phyloP scores from a whole-genome alignment of 441 rosid genomes.

The Gossypium schwendimanii region DNA sequence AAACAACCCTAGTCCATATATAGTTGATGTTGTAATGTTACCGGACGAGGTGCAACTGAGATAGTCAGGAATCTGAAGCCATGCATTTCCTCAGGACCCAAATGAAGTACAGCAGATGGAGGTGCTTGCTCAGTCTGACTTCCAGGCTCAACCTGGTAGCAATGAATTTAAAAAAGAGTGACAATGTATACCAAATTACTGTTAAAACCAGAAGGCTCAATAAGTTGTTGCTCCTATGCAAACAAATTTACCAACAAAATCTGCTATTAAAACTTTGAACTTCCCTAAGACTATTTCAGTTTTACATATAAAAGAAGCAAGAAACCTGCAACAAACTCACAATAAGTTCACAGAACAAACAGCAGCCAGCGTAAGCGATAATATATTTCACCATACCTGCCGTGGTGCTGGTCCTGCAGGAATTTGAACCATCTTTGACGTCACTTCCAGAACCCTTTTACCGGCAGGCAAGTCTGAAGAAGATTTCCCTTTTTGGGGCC shows the following conservation, averaged over 20 bases:
- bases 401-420: conserved; percentile 91
- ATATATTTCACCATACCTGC: conserved; percentile 47
- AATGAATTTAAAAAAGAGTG: conserved; percentile 14
- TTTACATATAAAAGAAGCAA: neutral
- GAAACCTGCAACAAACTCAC: neutral
- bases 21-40: conserved; percentile 22
- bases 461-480: conserved; percentile 44
- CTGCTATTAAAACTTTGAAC: neutral
- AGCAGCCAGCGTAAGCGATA: neutral
- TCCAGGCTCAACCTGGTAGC: conserved; percentile 83
- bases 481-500: conserved; percentile 74
- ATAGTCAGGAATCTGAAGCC: conserved; percentile 87
- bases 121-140: conserved; percentile 99
- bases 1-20: neutral
- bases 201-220: neutral
- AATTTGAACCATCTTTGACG: conserved; percentile 89
- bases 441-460: conserved; percentile 68
- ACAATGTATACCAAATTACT: conserved; percentile 10
- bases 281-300: neutral
- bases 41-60: conserved; percentile 94
- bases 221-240: neutral
- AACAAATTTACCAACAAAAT: neutral
- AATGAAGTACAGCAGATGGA: conserved; percentile 74
- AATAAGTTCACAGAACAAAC: conserved; percentile 2
- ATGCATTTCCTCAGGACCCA: conserved; percentile 69